Base-by-base conservation (phyloP, 257 asterid species). In the Galeopsis tetrahit region DNA sequence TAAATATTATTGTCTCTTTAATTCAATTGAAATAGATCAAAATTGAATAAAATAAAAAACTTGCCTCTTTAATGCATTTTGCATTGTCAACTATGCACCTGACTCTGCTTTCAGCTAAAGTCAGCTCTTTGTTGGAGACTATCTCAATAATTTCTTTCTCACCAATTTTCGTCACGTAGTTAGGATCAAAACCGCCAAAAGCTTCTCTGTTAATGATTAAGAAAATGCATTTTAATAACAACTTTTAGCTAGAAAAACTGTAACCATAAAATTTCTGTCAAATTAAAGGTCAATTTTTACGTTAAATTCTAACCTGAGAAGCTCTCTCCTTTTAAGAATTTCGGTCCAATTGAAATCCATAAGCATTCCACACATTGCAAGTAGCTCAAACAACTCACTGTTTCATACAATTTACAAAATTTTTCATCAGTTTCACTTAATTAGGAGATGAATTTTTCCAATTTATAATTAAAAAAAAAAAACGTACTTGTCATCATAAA, bases 331-430 rank as follows among this genome's bases (percentile, higher is more conserved):
- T 70, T 87, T 91, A 28, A 94, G 69, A 52, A 94, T 94, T 75
- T 94, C 95, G 1, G 98, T 89, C 97, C 96, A 91, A 78, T 91
- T 94, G 82, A 88, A 89, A 79, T 94, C 98, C 98, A 94, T 94
- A 7, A 94, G 86, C 97, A 94, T 84, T 71, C 97, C 98, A 77
- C 92, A 91, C 78, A 94, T 75, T 17, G 97, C 96, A 14, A 94
- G 97, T 78, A 88, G 86, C 93, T 94, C 98, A 77, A 94, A 91
- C 72, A 94, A 69, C 69, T 80, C 82, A 66, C 98, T 94, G 89
- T 76, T 9, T 31, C 6, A 65, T 11, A 43, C 44, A 6, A 55
- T 71, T 59, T 6, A 3, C 8, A 39, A 6, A 40, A 5, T 66
- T 6, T 4, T 68, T 14, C 7, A 49, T 31, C 14, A 14, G 7